These are phyloP conservation scores for Peterozyma toletana DNA, from an alignment of 805 yeast genomes.

Conservation along the genomic window DNA sequence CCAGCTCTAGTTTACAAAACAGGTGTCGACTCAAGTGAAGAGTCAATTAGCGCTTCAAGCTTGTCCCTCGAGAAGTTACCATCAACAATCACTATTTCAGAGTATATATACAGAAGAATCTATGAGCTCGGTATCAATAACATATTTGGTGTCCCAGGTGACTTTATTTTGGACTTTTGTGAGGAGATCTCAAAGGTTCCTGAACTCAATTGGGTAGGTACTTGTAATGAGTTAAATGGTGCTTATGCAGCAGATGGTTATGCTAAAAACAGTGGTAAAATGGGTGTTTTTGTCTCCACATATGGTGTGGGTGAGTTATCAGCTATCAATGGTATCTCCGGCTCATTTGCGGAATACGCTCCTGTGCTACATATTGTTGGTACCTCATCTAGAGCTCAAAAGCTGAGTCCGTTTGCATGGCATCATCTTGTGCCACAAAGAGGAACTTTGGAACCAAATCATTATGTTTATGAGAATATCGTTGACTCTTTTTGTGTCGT, in stretches of 20 bases:
- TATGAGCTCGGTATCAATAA: constrained; percentile 34
- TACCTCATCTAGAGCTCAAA: constrained; percentile 20
- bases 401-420: constrained; percentile 4
- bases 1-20: too few species aligned
- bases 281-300: constrained; percentile 37
- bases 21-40: too few species aligned
- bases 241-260: constrained; percentile 46
- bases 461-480: constrained; percentile 58
- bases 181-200: constrained; percentile 33
- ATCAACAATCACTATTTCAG: constrained; percentile 23
- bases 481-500: constrained; percentile 49
- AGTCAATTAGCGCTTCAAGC: too few species aligned
- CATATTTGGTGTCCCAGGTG: constrained; percentile 56
- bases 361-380: constrained; percentile 47
- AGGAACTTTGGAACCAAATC: constrained; percentile 44
- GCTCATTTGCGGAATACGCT: constrained; percentile 38
- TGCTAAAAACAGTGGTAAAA: constrained; percentile 24
- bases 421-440: constrained; percentile 44
- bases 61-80: too few species aligned
- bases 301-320: constrained; percentile 46
- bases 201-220: constrained; percentile 30
- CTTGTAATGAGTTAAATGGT: constrained; percentile 45
- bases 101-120: constrained; percentile 38
- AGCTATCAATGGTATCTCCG: constrained; percentile 42
- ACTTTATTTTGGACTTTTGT: constrained; percentile 43